These are phyloP conservation scores for Xylaria acuta DNA, from an alignment of 495 filamentous ascomycete species.

Conservation along the genomic window DNA sequence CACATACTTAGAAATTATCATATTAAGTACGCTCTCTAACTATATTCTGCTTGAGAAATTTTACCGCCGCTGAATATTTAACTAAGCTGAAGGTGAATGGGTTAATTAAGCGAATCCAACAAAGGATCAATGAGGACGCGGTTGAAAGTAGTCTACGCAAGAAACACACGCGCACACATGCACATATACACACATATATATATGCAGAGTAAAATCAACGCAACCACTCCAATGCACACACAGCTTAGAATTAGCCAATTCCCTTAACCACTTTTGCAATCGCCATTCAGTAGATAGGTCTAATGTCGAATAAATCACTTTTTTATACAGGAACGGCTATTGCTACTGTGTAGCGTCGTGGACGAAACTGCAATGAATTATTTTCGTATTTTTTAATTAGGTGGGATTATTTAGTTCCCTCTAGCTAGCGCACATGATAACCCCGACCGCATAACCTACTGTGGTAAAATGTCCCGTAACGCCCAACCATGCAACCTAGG, in stretches of 20 bases:
- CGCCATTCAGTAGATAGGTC: background rate
- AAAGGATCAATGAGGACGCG: no score
- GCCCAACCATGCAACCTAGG: constrained; percentile 29
- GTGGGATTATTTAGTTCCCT: constrained; percentile 23
- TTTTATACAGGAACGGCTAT: background rate
- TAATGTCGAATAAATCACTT: background rate
- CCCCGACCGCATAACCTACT: constrained; percentile 12
- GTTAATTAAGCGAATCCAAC: no score
- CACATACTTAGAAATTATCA: background rate
- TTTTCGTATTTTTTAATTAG: constrained; percentile 22
- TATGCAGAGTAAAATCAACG: background rate
- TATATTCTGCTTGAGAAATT: no score
- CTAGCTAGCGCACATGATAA: constrained; percentile 25
- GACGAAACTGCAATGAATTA: constrained; percentile 10
- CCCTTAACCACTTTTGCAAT: background rate
- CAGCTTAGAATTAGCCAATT: background rate
- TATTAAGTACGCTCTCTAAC: no score
- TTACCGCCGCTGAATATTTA: no score
- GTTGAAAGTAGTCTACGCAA: no score
- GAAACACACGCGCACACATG: no score
- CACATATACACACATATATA: no score
- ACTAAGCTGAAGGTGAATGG: no score
- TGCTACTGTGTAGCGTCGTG: background rate
- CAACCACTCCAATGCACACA: background rate
- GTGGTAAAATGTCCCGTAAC: constrained; percentile 11